Evolutionary conservation across 2,329 filamentous ascomycete species (phyloP), one percentile per base, ranked within the genome.

Genomic region (Grosmannia clavigera): DNA sequence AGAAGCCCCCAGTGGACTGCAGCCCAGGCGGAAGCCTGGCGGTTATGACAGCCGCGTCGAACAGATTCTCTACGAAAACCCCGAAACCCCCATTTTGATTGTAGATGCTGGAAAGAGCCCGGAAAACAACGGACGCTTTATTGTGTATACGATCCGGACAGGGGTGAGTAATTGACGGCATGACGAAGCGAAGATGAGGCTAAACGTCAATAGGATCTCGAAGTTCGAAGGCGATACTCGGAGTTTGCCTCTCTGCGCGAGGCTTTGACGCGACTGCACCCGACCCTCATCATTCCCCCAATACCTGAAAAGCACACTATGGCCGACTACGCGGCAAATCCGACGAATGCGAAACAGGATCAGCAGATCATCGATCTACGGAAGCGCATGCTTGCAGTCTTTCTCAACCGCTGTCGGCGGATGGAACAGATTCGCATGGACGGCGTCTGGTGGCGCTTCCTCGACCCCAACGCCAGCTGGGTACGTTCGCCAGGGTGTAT

Each of bases 301-400:
- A 99, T 99, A 68, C 94, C 94, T 27, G 95, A 99, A 75, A 99
- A 99, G 74, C 94, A 99, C 73, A 94, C 91, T 54, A 95, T 99
- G 87, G 92, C 92, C 63, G 94, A 99, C 72, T 99, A 99, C 70
- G 94, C 94, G 19, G 92, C 95, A 33, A 97, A 96, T 68, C 94
- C 95, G 1, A 99, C 94, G 46, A 96, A 92, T 68, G 95, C 95
- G 22, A 99, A 96, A 72, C 92, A 99, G 73, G 95, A 99, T 70
- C 87, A 91, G 61, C 89, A 92, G 62, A 99, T 97, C 54, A 99
- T 99, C 64, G 94, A 99, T 70, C 77, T 97, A 65, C 84, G 94
- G 62, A 97, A 97, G 77, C 88, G 94, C 67, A 99, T 99, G 94
- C 73, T 99, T 59, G 88, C 88, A 5, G 94, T 97, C 0, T 99